phyloP scores from a whole-genome alignment of 352 stramenopile genomes.

The Stephanocyclus meneghinianus region DNA sequence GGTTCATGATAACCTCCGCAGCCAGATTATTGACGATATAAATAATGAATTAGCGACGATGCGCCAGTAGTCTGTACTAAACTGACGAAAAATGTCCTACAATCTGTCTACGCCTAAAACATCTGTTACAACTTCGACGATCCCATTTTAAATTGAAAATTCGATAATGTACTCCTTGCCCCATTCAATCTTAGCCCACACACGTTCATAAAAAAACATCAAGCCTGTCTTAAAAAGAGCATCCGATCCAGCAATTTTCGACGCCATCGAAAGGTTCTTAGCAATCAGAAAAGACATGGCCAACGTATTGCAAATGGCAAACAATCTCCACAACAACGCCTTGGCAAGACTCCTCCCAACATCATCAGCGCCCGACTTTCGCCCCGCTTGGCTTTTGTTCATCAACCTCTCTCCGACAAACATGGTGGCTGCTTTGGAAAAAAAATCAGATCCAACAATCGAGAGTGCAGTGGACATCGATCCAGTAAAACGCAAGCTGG shows the following conservation, averaged over 20 bases:
- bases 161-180: conserved; percentile 82
- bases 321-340: conserved; percentile 80
- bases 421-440: conserved; percentile 82
- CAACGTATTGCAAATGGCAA: conserved; percentile 83
- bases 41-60: no score
- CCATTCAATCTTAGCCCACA: conserved; percentile 82
- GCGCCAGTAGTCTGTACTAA: background rate
- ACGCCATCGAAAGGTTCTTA: conserved; percentile 76
- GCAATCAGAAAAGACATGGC: conserved; percentile 76
- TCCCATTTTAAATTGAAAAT: conserved; percentile 60
- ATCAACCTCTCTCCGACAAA: conserved; percentile 83
- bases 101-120: background rate
- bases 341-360: conserved; percentile 73
- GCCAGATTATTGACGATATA: no score
- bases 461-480: conserved; percentile 72
- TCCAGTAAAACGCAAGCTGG: conserved; percentile 74
- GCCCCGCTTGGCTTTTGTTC: conserved; percentile 78
- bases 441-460: conserved; percentile 82
- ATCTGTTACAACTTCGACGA: no score
- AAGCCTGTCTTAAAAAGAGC: conserved; percentile 82
- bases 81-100: background rate
- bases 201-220: conserved; percentile 83
- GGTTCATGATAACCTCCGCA: no score
- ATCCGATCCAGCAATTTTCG: conserved; percentile 80
- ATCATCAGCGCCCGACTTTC: conserved; percentile 64